phyloP scores from a whole-genome alignment of 768 basidiomycete species.

The Filobasidium floriforme region DNA sequence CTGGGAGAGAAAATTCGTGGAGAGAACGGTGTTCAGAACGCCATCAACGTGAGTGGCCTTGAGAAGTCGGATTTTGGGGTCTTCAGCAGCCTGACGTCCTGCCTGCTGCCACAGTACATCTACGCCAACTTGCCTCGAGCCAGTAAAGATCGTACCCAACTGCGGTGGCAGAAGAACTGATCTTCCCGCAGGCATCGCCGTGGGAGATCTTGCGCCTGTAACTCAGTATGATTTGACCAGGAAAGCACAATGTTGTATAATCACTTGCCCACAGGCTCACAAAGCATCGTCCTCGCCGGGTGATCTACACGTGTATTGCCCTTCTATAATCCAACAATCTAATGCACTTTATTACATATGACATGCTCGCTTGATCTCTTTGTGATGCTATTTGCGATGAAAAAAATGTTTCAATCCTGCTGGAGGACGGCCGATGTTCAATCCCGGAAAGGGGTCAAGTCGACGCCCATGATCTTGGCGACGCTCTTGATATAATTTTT shows the following conservation, averaged over 20 bases:
- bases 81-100: neutral
- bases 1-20: constrained; percentile 50
- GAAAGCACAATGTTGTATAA: too few relatives aligned
- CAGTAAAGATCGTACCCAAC: constrained; percentile 16
- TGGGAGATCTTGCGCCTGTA: neutral
- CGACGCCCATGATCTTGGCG: constrained; percentile 7
- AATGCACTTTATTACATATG: too few relatives aligned
- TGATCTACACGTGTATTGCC: too few relatives aligned
- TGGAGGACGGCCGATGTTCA: neutral
- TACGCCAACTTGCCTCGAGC: constrained; percentile 21
- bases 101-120: constrained; percentile 8
- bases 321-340: too few relatives aligned
- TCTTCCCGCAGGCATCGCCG: neutral
- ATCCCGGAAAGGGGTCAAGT: constrained; percentile 6
- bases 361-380: too few relatives aligned
- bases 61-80: too few relatives aligned
- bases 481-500: constrained; percentile 4
- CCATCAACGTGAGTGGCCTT: constrained; percentile 12
- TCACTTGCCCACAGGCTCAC: too few relatives aligned
- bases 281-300: too few relatives aligned
- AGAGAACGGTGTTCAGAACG: constrained; percentile 27
- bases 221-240: too few relatives aligned
- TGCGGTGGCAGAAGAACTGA: constrained; percentile 15
- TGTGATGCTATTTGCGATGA: too few relatives aligned
- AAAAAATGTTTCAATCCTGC: too few relatives aligned